Evolutionary conservation across 2,329 filamentous ascomycete species (phyloP), one percentile per base, ranked within the genome.

Genomic region (Cadophora sp.): DNA sequence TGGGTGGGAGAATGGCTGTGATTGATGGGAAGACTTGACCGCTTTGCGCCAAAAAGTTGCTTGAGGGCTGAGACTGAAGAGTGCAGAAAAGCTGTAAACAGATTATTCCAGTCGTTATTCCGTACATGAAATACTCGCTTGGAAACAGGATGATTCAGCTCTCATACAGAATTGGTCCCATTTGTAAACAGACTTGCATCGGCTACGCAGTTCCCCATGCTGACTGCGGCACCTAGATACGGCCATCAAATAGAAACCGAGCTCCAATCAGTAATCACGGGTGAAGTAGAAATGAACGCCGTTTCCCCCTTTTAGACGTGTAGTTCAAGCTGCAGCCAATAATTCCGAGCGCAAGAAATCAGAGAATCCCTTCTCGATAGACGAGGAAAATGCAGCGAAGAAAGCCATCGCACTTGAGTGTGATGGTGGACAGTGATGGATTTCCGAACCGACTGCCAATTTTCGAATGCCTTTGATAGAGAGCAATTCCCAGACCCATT

Each of bases 331-430:
- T 43, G 48, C 51, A 22, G 66, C 65, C 43, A 74, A 59, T 75
- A 85, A 78, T 48, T 78, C 76, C 3, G 72, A 73, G 63, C 74
- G 77, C 68, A 89, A 74, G 75, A 83, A 89, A 66, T 85, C 83
- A 47, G 80, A 79, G 75, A 89, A 83, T 2, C 83, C 83, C 7
- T 77, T 82, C 69, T 88, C 84, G 20, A 90, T 83, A 63, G 86
- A 89, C 41, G 82, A 82, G 36, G 86, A 89, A 70, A 90, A 86
- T 27, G 86, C 83, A 1, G 87, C 83, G 74, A 85, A 88, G 68
- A 87, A 82, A 3, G 84, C 81, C 82, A 87, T 85, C 53, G 81
- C 82, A 65, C 83, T 82, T 20, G 83, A 85, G 64, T 81, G 81
- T 1, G 85, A 84, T 30, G 81, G 77, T 2, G 85, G 82, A 75